Percentiles rank a stretch among this genome's conserved stretches.
Evolutionary conservation across 805 yeast genomes (phyloP).

Genomic region (Candida ficus): DNA sequence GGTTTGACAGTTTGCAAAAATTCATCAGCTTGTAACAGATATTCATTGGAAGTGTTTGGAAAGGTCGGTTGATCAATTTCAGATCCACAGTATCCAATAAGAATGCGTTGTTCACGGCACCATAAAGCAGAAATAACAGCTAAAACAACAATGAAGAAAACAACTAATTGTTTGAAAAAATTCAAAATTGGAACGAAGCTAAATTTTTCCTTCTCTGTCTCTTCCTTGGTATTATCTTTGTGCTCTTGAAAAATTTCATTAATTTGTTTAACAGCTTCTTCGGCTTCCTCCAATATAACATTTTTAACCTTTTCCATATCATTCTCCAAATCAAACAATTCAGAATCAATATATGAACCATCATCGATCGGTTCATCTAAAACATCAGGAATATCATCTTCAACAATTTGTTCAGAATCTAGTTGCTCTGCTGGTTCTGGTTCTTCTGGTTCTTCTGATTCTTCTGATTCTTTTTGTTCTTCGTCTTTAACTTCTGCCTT

Average conservation of each 20-base stretch:
- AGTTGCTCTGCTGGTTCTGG: slow-evolving; percentile 7
- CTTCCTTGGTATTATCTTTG: too few relatives aligned
- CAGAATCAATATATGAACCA: slow-evolving; percentile 13
- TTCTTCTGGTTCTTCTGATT: slow-evolving; percentile 8
- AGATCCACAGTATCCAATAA: slow-evolving; percentile 72
- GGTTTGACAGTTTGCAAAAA: slow-evolving; percentile 50
- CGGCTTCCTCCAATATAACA: slow-evolving; percentile 22
- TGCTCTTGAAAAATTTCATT: slow-evolving; percentile 18
- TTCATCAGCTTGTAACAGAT: slow-evolving; percentile 35
- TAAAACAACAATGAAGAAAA: slow-evolving; percentile 33
- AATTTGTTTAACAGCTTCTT: slow-evolving; percentile 24
- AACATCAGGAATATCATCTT: slow-evolving; percentile 10
- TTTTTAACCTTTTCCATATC: slow-evolving; percentile 22
- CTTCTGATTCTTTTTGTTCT: background rate
- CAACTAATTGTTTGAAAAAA: slow-evolving; percentile 21
- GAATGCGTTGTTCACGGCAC: slow-evolving; percentile 59
- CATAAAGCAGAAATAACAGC: slow-evolving; percentile 42
- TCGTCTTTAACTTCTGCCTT: background rate
- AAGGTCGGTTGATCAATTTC: slow-evolving; percentile 45
- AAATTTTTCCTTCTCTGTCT: slow-evolving; percentile 2
- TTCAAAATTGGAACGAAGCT: slow-evolving; percentile 7
- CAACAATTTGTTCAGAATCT: slow-evolving; percentile 8
- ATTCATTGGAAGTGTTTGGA: slow-evolving; percentile 24
- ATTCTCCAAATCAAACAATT: slow-evolving; percentile 17
- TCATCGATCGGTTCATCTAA: slow-evolving; percentile 4